Percentiles rank a stretch among this genome's conserved stretches.
Conservation (phyloP, 164 flowering plant genomes). For the Stephania japonica region DNA sequence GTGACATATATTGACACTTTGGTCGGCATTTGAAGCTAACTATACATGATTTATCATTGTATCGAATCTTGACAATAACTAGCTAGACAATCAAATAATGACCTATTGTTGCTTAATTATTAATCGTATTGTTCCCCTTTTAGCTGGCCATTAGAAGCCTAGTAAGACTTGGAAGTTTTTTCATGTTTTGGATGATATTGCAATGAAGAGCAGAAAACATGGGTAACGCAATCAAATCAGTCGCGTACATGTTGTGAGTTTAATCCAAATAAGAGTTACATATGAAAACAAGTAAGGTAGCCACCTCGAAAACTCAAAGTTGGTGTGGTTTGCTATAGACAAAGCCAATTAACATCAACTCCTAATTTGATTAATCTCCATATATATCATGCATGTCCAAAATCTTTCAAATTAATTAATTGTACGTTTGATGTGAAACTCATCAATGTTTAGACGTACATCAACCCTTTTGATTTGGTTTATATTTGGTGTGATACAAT, state of each 20-base stretch:
- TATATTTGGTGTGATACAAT: too few species aligned
- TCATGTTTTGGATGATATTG: too few species aligned
- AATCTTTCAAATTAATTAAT: too few species aligned
- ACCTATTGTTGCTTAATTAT: neutral
- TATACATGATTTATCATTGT: too few species aligned
- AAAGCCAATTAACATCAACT: conserved; percentile 1
- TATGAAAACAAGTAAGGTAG: neutral
- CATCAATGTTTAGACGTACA: too few species aligned
- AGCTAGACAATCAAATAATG: neutral
- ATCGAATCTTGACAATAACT: neutral
- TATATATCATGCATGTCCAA: neutral
- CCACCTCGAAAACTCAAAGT: neutral
- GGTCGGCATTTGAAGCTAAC: too few species aligned
- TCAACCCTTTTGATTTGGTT: too few species aligned
- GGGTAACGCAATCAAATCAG: neutral
- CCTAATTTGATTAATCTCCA: neutral
- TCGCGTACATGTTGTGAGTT: neutral
- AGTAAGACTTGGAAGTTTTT: neutral
- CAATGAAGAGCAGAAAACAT: neutral
- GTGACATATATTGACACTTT: too few species aligned
- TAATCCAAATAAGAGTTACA: neutral
- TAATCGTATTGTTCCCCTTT: neutral
- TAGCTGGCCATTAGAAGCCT: neutral
- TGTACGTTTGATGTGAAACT: too few species aligned
- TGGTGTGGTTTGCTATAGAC: neutral